Base-by-base conservation (phyloP, 768 basidiomycete species). In the Lepiota subincarnata region DNA sequence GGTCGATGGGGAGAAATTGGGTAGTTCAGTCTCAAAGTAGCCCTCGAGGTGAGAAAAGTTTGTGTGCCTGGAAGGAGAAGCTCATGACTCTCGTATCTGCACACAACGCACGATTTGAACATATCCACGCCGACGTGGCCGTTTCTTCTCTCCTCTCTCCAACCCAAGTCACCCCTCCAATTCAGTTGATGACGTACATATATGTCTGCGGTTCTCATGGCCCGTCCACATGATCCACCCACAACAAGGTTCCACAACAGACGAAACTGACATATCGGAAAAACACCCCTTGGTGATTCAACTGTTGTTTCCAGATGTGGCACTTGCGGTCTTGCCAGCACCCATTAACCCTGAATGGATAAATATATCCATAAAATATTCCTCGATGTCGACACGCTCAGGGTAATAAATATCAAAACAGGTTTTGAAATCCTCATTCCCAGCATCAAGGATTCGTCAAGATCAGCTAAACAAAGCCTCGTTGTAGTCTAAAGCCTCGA, bases 301-400 rank as follows among this genome's bases (percentile, higher is more conserved):
- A 8, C 31, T 31, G 31, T 8, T 31, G 31, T 31, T n/a, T 36
- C 41, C 36, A 12, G 50, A 34, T 14, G 11, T 34, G 26, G 20
- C 28, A 4, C 31, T 20, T 1, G 35, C 31, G n/a, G 26, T 10
- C 16, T 13, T 42, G 12, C 12, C 41, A 39, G 34, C 6, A 43
- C 41, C 8, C 2, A n/a, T 42, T 22, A 22, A 26, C 22, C n/a
- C 11, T 22, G 18, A 20, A 13, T 20, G 40, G 41, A 42, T 42
- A 42, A 14, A 19, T 48, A 11, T 10, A 39, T 31, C 3, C 10
- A 31, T 11, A 28, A 12, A 31, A 40, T 18, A 41, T 40, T 40
- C 39, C 41, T 42, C 40, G 50, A 50, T 41, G 26, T 43, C 39
- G 50, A 50, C 40, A 22, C 28, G 28, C 35, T 43, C 50, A 50